Conservation (phyloP, 2,329 filamentous ascomycete genomes). For the Pleomassaria siparia region DNA sequence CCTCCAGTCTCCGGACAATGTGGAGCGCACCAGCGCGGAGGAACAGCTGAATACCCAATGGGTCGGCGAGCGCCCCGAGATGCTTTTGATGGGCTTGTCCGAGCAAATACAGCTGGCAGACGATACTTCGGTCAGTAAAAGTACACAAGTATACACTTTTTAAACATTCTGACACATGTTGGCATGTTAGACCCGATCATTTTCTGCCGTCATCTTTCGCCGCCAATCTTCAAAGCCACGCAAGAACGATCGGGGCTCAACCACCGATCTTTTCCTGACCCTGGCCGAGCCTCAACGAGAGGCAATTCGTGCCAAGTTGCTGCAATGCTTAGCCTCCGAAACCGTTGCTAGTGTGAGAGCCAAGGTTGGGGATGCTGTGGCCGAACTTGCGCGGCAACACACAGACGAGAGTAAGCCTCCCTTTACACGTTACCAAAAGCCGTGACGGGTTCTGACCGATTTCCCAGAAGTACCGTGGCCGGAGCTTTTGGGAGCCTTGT, state of each 20-base stretch:
- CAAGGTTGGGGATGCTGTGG: conserved; percentile 97
- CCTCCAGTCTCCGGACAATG: conserved; percentile 88
- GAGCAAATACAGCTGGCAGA: conserved; percentile 85
- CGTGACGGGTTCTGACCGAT: conserved; percentile 1
- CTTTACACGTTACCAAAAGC: background rate
- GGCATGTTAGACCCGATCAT: conserved; percentile 77
- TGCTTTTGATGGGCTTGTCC: conserved; percentile 88
- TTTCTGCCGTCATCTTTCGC: conserved; percentile 90
- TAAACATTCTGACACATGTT: background rate
- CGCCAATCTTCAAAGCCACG: conserved; percentile 87
- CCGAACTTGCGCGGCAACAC: conserved; percentile 93
- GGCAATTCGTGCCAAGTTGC: conserved; percentile 79
- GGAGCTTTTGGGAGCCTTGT: conserved; percentile 81
- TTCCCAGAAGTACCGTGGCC: conserved; percentile 78
- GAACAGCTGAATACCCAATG: conserved; percentile 89
- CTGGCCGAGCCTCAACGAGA: conserved; percentile 72
- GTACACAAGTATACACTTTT: background rate
- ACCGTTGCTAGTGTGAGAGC: conserved; percentile 75
- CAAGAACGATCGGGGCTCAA: conserved; percentile 71
- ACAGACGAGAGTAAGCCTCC: conserved; percentile 74
- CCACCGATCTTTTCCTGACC: conserved; percentile 82
- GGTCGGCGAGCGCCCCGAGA: conserved; percentile 77
- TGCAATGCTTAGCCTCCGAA: conserved; percentile 75
- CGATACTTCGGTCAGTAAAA: conserved; percentile 65
- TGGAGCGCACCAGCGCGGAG: conserved; percentile 80